Conservation (phyloP, 352 stramenopile species). For the Globisporangium cylindrosporum region DNA sequence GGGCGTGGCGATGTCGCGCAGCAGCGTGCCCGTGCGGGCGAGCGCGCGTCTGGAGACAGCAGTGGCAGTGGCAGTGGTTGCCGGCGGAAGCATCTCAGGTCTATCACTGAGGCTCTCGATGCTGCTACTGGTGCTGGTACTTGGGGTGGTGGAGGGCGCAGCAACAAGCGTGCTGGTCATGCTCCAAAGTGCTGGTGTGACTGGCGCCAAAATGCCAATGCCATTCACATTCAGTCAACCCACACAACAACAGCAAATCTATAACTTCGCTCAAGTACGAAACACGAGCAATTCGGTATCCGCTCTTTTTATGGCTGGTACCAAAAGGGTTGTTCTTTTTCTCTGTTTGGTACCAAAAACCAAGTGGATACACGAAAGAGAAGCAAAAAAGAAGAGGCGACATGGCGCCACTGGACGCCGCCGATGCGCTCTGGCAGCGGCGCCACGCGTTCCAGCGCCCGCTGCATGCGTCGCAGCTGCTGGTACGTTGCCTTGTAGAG, state of each 20-base stretch:
- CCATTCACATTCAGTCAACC: neutral
- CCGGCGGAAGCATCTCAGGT: constrained; percentile 27
- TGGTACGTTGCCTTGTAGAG: constrained; percentile 18
- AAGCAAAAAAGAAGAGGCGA: neutral
- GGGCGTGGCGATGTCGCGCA: constrained; percentile 41
- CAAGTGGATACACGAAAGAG: neutral
- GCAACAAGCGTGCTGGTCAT: constrained; percentile 24
- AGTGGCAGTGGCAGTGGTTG: constrained; percentile 8
- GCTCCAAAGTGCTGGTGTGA: neutral
- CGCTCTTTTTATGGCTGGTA: neutral
- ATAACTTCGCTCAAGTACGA: neutral
- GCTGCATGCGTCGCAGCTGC: constrained; percentile 35
- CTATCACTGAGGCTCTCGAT: neutral
- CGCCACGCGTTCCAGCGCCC: constrained; percentile 49
- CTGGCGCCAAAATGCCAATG: neutral
- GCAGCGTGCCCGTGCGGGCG: constrained; percentile 34
- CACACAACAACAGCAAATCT: neutral
- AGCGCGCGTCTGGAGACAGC: constrained; percentile 17
- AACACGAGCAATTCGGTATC: neutral
- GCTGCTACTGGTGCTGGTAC: neutral
- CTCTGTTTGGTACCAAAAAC: neutral
- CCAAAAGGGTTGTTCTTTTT: neutral
- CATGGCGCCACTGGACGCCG: constrained; percentile 6
- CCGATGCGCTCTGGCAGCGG: constrained; percentile 20
- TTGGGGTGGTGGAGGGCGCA: neutral